Conservation (phyloP, 1,284 basidiomycete genomes). For the Pyrrhoderma noxium region DNA sequence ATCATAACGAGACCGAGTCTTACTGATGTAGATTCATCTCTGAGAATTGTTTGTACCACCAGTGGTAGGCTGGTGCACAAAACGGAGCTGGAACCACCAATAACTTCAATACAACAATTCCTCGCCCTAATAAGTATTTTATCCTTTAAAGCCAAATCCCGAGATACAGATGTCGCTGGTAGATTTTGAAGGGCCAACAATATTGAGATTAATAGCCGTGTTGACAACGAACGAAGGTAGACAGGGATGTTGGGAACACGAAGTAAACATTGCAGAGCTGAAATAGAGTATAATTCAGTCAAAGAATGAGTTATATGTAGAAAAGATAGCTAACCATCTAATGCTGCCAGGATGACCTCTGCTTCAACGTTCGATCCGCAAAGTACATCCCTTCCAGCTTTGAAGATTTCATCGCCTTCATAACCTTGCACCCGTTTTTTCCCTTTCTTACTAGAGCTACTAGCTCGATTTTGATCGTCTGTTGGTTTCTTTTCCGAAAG, state of each 20-base stretch:
- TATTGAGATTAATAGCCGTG: constrained; percentile 50
- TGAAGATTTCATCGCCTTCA: constrained; percentile 76
- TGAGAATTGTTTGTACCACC: constrained; percentile 4
- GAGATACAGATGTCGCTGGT: constrained; percentile 47
- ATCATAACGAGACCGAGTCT: too few relatives aligned
- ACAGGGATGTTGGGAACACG: constrained; percentile 42
- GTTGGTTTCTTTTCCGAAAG: constrained; percentile 33
- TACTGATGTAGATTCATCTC: constrained; percentile 2
- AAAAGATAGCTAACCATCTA: constrained; percentile 47
- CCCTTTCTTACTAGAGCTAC: constrained; percentile 44
- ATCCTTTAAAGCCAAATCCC: constrained; percentile 41
- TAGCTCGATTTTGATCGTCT: constrained; percentile 23
- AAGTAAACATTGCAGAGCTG: constrained; percentile 47
- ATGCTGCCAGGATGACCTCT: constrained; percentile 44
- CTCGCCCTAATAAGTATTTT: constrained; percentile 40
- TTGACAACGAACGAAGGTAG: constrained; percentile 50
- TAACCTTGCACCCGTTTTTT: constrained; percentile 73
- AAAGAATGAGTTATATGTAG: constrained; percentile 3
- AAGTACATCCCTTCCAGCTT: constrained; percentile 39
- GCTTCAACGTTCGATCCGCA: constrained; percentile 46
- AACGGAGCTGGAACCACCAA: constrained; percentile 44
- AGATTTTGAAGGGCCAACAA: constrained; percentile 50
- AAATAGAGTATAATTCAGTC: constrained; percentile 9
- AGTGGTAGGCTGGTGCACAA: constrained; percentile 48
- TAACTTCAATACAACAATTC: constrained; percentile 39